Percentiles rank a stretch among this genome's conserved stretches.
Evolutionary conservation across 1,284 basidiomycete species (phyloP).

Genomic region (Lentinula novae-zelandiae): DNA sequence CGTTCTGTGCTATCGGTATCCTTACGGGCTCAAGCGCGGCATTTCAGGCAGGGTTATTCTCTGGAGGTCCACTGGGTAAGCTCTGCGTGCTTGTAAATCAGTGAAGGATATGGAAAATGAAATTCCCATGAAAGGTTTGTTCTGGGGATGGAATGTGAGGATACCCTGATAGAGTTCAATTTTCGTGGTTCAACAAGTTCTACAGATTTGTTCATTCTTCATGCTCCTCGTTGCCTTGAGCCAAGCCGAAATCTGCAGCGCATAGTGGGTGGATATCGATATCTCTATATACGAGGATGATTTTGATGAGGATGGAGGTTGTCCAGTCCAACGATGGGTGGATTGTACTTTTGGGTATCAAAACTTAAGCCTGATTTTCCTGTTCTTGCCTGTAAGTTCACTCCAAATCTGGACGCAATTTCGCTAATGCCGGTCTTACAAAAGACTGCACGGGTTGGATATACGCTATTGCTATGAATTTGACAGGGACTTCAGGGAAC

Average conservation of each 20-base stretch:
- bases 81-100: not conserved
- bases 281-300: not conserved
- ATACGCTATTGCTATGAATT: constrained; percentile 59
- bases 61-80: constrained; percentile 49
- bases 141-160: constrained; percentile 66
- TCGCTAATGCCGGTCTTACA: constrained; percentile 4
- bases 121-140: constrained; percentile 31
- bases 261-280: constrained; percentile 38
- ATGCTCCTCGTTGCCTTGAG: constrained; percentile 58
- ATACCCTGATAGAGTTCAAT: not conserved
- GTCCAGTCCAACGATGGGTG: constrained; percentile 52
- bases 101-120: not conserved
- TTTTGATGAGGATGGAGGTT: constrained; percentile 2
- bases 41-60: constrained; percentile 57
- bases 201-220: constrained; percentile 54
- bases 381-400: constrained; percentile 48
- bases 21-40: constrained; percentile 58
- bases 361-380: constrained; percentile 56
- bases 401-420: not conserved
- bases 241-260: constrained; percentile 57
- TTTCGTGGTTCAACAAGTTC: not conserved
- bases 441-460: constrained; percentile 55
- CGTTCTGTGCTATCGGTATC: constrained; percentile 59
- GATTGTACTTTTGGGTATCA: constrained; percentile 54
- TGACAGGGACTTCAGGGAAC: constrained; percentile 60